Conservation (phyloP, 768 basidiomycete genomes). For the Amanita rimosa region DNA sequence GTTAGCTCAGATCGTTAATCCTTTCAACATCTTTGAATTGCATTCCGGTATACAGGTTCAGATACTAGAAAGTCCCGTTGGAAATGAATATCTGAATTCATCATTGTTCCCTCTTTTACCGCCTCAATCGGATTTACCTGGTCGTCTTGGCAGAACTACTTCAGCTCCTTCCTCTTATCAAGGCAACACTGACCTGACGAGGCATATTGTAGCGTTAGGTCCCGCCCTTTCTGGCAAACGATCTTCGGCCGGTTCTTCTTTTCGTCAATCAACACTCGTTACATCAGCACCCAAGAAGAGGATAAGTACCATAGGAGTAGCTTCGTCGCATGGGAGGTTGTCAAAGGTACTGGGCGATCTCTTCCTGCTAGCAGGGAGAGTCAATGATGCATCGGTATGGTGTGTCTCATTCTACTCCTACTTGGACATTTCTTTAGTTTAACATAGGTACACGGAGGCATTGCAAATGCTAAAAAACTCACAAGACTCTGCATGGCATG, state of each 20-base stretch:
- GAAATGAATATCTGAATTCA: slow-evolving; percentile 78
- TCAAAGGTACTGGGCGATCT: slow-evolving; percentile 86
- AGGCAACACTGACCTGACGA: slow-evolving; percentile 46
- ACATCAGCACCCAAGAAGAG: slow-evolving; percentile 47
- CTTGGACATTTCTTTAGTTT: slow-evolving; percentile 7
- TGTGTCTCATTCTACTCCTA: slow-evolving; percentile 20
- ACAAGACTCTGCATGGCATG: slow-evolving; percentile 83
- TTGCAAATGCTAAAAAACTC: slow-evolving; percentile 61
- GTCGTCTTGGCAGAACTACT: background rate
- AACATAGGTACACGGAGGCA: slow-evolving; percentile 75
- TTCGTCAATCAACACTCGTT: slow-evolving; percentile 43
- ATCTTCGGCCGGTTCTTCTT: slow-evolving; percentile 33
- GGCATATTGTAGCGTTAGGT: slow-evolving; percentile 22
- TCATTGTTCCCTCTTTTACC: slow-evolving; percentile 54
- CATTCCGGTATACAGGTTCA: slow-evolving; percentile 39
- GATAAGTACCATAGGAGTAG: slow-evolving; percentile 47
- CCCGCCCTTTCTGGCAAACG: slow-evolving; percentile 38
- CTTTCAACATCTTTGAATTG: slow-evolving; percentile 6
- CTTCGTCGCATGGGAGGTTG: slow-evolving; percentile 75
- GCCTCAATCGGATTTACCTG: slow-evolving; percentile 37
- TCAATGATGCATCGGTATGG: slow-evolving; percentile 75
- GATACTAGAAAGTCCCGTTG: slow-evolving; percentile 70
- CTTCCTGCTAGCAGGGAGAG: slow-evolving; percentile 78
- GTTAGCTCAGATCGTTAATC: slow-evolving; percentile 33
- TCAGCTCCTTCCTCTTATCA: slow-evolving; percentile 33